Percentiles rank a stretch among this genome's conserved stretches.
phyloP scores from a whole-genome alignment of 495 filamentous ascomycete species.

The Neurospora sp. region DNA sequence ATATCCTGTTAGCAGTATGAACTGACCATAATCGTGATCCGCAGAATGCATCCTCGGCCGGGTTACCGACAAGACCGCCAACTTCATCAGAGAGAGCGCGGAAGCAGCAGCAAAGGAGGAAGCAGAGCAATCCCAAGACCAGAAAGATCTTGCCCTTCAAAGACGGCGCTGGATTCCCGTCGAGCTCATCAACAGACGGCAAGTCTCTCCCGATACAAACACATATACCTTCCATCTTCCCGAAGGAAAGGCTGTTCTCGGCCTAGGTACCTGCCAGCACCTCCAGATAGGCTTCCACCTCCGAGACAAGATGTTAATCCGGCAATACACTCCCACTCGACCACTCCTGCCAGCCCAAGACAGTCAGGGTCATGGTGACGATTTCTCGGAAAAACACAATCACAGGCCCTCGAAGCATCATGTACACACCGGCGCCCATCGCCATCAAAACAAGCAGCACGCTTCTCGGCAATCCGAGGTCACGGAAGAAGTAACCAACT shows the following conservation, averaged over 20 bases:
- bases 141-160: conserved; percentile 2
- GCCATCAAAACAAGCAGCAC: neutral
- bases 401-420: neutral
- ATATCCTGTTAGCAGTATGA: neutral
- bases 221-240: conserved; percentile 23
- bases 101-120: conserved; percentile 17
- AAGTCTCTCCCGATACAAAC: conserved; percentile 17
- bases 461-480: neutral
- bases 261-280: conserved; percentile 25
- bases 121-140: neutral
- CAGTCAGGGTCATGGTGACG: neutral
- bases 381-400: neutral
- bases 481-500: neutral
- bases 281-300: conserved; percentile 25
- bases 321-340: conserved; percentile 9
- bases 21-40: neutral
- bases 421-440: neutral
- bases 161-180: conserved; percentile 13
- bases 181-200: conserved; percentile 10
- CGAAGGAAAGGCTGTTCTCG: conserved; percentile 10
- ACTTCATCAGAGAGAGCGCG: conserved; percentile 23
- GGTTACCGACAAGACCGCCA: conserved; percentile 26
- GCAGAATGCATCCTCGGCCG: conserved; percentile 28
- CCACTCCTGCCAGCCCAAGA: neutral
- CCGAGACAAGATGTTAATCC: conserved; percentile 14